phyloP scores from a whole-genome alignment of 805 yeast genomes.

The Sugiyamaella marilandica region DNA sequence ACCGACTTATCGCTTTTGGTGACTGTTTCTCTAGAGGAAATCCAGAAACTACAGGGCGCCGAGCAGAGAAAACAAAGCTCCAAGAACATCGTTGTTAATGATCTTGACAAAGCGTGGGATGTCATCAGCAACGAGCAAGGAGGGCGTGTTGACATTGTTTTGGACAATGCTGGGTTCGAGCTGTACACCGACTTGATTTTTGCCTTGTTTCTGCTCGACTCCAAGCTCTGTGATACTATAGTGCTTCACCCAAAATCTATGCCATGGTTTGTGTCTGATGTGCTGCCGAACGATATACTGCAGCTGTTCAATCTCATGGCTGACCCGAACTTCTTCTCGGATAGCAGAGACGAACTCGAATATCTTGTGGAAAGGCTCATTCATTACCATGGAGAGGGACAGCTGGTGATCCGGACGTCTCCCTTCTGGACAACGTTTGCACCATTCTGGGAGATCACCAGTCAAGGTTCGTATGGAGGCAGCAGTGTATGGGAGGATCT shows the following conservation, averaged over 20 bases:
- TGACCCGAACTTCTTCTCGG: constrained; percentile 45
- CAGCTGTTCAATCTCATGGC: constrained; percentile 52
- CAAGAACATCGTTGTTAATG: constrained; percentile 71
- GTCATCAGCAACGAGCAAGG: constrained; percentile 19
- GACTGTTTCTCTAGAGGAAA: constrained; percentile 67
- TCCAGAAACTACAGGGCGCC: constrained; percentile 86
- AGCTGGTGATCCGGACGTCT: constrained; percentile 49
- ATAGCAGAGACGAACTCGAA: constrained; percentile 43
- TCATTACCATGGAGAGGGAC: constrained; percentile 42
- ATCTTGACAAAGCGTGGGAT: constrained; percentile 64
- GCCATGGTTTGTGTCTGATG: constrained; percentile 98
- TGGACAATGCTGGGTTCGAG: constrained; percentile 95
- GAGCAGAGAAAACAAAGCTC: constrained; percentile 79
- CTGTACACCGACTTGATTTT: constrained; percentile 78
- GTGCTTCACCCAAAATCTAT: constrained; percentile 82
- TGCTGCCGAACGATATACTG: constrained; percentile 75
- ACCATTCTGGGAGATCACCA: constrained; percentile 67
- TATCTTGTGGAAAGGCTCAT: constrained; percentile 45
- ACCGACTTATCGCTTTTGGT: constrained; percentile 88
- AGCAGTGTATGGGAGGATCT: constrained; percentile 57
- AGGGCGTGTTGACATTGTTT: constrained; percentile 69
- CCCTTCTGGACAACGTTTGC: constrained; percentile 83
- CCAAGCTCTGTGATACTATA: constrained; percentile 57
- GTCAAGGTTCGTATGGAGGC: constrained; percentile 53
- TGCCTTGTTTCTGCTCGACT: constrained; percentile 62